Percentiles rank a stretch among this genome's conserved stretches.
Conservation (phyloP, 176 grass and related monocot genomes). For the Zizania latifolia region DNA sequence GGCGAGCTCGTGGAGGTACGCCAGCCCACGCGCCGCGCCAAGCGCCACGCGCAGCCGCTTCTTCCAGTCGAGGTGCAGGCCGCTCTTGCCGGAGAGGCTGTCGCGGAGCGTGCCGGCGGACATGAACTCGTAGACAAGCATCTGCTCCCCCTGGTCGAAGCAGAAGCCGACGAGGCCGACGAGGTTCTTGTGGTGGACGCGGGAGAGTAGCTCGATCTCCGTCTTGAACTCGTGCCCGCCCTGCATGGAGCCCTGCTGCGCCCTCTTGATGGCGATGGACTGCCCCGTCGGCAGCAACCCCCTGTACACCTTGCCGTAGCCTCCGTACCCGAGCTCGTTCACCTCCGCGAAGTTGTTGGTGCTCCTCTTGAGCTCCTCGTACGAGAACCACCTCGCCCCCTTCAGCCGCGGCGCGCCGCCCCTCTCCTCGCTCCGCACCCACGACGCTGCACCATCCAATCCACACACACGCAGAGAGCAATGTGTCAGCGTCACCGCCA, state of each 20-base stretch:
- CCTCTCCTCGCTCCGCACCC: conserved; percentile 56
- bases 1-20: conserved; percentile 92
- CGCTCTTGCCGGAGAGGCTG: conserved; percentile 77
- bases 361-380: conserved; percentile 67
- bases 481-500: neutral
- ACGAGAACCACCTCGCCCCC: conserved; percentile 91
- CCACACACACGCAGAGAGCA: too few species aligned
- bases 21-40: conserved; percentile 69
- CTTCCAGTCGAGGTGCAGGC: conserved; percentile 74
- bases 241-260: conserved; percentile 77
- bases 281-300: conserved; percentile 73
- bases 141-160: conserved; percentile 93
- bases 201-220: conserved; percentile 96
- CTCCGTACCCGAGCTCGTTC: conserved; percentile 78
- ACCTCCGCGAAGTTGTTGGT: conserved; percentile 78
- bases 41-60: conserved; percentile 70
- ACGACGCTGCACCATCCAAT: conserved; percentile 45
- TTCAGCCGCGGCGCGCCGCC: conserved; percentile 69
- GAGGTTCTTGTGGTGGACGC: conserved; percentile 99
- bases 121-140: conserved; percentile 94
- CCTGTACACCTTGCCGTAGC: conserved; percentile 86
- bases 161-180: conserved; percentile 86
- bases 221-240: conserved; percentile 93
- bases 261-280: conserved; percentile 84
- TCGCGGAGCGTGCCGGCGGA: conserved; percentile 78